Percentiles rank a stretch among this genome's conserved stretches.
Evolutionary conservation across 495 filamentous ascomycete genomes (phyloP).

Genomic region (Chlorociboria aeruginascens): DNA sequence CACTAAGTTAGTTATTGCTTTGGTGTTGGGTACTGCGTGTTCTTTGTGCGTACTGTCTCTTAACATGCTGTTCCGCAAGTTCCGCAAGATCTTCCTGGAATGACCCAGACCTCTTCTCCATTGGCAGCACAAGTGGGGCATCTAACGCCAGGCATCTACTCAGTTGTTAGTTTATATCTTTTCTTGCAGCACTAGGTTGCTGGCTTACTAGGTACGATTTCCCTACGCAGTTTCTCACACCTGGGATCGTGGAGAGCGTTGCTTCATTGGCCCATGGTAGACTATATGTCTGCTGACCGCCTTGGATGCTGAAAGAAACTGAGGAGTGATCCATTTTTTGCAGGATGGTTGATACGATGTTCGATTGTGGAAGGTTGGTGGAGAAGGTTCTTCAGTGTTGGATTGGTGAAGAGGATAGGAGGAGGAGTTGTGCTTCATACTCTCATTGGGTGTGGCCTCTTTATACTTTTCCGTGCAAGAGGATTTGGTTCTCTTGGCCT

Average conservation of each 20-base stretch:
- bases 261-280: too few relatives aligned
- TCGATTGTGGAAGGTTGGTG: neutral
- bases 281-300: too few relatives aligned
- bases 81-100: constrained; percentile 32
- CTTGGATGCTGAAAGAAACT: neutral
- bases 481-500: neutral
- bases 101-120: constrained; percentile 38
- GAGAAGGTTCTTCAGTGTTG: neutral
- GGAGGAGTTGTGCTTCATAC: neutral
- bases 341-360: neutral
- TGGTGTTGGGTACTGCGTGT: too few relatives aligned
- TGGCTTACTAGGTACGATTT: neutral
- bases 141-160: constrained; percentile 19
- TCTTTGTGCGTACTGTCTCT: neutral
- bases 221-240: constrained; percentile 10
- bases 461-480: constrained; percentile 1
- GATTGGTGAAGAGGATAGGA: neutral
- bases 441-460: neutral
- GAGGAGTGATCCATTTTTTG: neutral
- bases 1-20: too few relatives aligned
- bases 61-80: constrained; percentile 29
- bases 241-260: neutral
- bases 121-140: constrained; percentile 28
- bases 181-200: too few relatives aligned
- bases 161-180: too few relatives aligned